phyloP scores from a whole-genome alignment of 2,329 filamentous ascomycete genomes.

The Trichoderma sp. region DNA sequence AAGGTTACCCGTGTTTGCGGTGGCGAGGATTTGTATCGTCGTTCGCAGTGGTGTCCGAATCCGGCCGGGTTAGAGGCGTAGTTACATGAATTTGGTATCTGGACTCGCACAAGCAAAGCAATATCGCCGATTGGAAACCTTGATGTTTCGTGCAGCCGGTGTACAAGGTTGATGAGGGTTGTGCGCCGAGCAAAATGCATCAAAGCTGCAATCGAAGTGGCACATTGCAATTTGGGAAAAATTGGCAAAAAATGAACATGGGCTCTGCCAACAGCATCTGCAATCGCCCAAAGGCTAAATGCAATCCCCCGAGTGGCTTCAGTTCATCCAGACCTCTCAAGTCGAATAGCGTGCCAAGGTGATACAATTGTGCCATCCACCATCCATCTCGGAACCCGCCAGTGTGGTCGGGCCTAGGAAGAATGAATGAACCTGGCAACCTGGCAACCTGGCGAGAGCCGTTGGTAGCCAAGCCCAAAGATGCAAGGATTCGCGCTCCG shows the following conservation, averaged over 20 bases:
- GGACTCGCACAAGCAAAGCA: not conserved
- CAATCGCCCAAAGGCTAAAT: not conserved
- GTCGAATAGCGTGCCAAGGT: not conserved
- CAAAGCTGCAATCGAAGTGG: not conserved
- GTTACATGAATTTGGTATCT: not conserved
- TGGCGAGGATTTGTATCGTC: not conserved
- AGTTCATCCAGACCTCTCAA: not conserved
- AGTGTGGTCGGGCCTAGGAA: not conserved
- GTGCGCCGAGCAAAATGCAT: not conserved
- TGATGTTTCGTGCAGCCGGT: not conserved
- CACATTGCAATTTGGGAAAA: not conserved
- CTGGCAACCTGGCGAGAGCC: not conserved
- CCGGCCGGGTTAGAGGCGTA: not conserved
- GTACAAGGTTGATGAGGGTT: not conserved
- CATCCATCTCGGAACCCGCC: not conserved
- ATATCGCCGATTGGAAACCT: not conserved
- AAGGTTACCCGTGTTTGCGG: not conserved
- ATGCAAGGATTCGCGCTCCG: not conserved
- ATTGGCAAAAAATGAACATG: not conserved
- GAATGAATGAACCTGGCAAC: not conserved
- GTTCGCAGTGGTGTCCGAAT: not conserved
- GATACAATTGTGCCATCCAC: not conserved
- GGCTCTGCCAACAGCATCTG: not conserved
- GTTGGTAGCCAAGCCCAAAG: not conserved
- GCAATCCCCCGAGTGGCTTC: not conserved